These are phyloP conservation scores for Suillus americanus DNA, from an alignment of 768 basidiomycete genomes.

Conservation along the genomic window DNA sequence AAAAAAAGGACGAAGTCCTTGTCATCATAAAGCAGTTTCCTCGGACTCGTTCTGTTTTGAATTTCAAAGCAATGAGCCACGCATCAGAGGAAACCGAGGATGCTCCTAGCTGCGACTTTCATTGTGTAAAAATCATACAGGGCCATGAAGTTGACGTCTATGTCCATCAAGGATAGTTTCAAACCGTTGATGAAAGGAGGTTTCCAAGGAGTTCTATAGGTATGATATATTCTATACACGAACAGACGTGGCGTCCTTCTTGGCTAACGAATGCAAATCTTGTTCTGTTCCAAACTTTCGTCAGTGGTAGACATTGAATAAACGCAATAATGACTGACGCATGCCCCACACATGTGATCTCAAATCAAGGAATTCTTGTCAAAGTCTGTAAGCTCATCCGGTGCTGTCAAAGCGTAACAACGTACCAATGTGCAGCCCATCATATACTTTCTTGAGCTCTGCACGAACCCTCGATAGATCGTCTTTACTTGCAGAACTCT, in stretches of 20 bases:
- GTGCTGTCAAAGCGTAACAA: slow-evolving; percentile 9
- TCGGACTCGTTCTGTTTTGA: slow-evolving; percentile 34
- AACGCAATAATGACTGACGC: slow-evolving; percentile 50
- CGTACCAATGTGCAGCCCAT: slow-evolving; percentile 77
- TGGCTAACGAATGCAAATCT: slow-evolving; percentile 72
- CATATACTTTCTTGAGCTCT: slow-evolving; percentile 87
- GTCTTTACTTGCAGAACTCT: slow-evolving; percentile 70
- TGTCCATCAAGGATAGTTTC: background rate
- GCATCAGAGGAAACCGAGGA: background rate
- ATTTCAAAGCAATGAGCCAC: slow-evolving; percentile 36
- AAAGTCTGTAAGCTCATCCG: background rate
- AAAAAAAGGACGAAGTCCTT: slow-evolving; percentile 12
- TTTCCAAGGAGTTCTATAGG: slow-evolving; percentile 3
- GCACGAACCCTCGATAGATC: slow-evolving; percentile 73
- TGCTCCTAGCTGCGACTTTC: too few relatives aligned
- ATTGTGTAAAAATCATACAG: background rate
- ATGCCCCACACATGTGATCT: slow-evolving; percentile 86
- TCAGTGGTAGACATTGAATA: background rate
- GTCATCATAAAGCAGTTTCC: slow-evolving; percentile 34
- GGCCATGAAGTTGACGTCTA: too few relatives aligned
- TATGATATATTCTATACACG: slow-evolving; percentile 41
- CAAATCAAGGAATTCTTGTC: slow-evolving; percentile 74
- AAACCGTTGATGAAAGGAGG: background rate
- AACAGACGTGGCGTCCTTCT: slow-evolving; percentile 63
- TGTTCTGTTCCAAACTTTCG: slow-evolving; percentile 51